phyloP scores from a whole-genome alignment of 352 stramenopile genomes.

The Globisporangium heterothallicum region DNA sequence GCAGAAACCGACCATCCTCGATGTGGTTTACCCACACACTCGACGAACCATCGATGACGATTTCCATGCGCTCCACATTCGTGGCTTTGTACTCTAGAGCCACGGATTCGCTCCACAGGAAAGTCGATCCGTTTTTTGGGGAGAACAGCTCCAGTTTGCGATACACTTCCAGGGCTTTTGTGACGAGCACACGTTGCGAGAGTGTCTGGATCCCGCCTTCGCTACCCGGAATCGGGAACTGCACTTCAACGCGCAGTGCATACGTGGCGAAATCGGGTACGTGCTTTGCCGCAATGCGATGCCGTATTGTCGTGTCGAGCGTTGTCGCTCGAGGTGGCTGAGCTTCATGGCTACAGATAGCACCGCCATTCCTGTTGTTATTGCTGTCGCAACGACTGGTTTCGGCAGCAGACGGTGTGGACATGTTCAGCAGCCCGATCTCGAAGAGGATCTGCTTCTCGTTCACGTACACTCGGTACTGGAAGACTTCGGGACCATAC shows the following conservation, averaged over 20 bases:
- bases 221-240: slow-evolving; percentile 29
- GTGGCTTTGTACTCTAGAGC: slow-evolving; percentile 34
- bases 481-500: slow-evolving; percentile 39
- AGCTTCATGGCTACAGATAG: background rate
- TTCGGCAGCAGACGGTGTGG: slow-evolving; percentile 3
- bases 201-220: slow-evolving; percentile 26
- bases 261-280: slow-evolving; percentile 7
- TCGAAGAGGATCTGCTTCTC: slow-evolving; percentile 29
- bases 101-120: slow-evolving; percentile 17
- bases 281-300: slow-evolving; percentile 15
- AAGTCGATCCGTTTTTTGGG: slow-evolving; percentile 19
- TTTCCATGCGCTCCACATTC: slow-evolving; percentile 27
- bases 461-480: slow-evolving; percentile 36
- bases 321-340: background rate
- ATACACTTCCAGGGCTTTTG: slow-evolving; percentile 11
- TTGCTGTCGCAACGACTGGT: too few relatives aligned
- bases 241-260: slow-evolving; percentile 31
- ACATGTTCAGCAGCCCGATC: slow-evolving; percentile 24
- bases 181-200: slow-evolving; percentile 18
- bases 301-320: slow-evolving; percentile 14
- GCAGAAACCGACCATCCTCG: slow-evolving; percentile 33
- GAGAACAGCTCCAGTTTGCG: slow-evolving; percentile 19
- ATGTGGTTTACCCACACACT: slow-evolving; percentile 26
- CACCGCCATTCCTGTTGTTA: too few relatives aligned
- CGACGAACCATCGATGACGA: slow-evolving; percentile 23